Evolutionary conservation across 1,284 basidiomycete genomes (phyloP), one percentile per base, ranked within the genome.

Genomic region (Malassezia globosa): DNA sequence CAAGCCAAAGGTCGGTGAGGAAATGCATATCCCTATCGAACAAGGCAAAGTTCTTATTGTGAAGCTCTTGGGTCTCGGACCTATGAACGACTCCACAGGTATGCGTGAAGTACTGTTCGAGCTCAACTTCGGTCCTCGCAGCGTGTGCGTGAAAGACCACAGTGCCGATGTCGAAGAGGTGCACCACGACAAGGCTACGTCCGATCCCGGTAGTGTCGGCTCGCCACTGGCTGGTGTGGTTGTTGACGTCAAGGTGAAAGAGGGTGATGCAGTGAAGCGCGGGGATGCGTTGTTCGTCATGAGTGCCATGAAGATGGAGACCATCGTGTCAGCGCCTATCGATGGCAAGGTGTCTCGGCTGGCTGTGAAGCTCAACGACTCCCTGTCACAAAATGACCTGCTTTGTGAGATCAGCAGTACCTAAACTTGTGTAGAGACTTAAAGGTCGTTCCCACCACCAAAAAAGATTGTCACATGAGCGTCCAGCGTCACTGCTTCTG

Each of bases 41-140:
- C 81, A 90, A 75, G 94, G 94, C 49, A 97, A 80, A 92, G 83
- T 54, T 78, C 59, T 97, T 58, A 94, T 96, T 72, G 82, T 99
- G 73, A 87, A 89, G 69, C 78, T 97, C 63, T 84, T 97, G 78
- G 92, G 94, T 34, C 80, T 94, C 46, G 90, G 92, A 25, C 85
- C 88, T 54, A 83, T 97, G 54, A 83, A 95, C 57, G 82, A 87
- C 72, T 83, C 84, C 46, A 85, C 81, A 63, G 88, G 90, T 41
- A 85, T 86, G 64, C 82, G 94, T 65, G 92, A 96, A 72, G 87
- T 94, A 60, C 95, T 88, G 86, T 95, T 96, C 72, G 94, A 97
- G 78, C 58, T 73, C 48, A 72, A 71, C 54, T 61, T 59, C 44
- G 64, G 66, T 51, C 64, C 66, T 13, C 62, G 67, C 48, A 56